These are phyloP conservation scores for Parasarocladium wereldwijsianum DNA, from an alignment of 2,329 filamentous ascomycete genomes.

Conservation along the genomic window DNA sequence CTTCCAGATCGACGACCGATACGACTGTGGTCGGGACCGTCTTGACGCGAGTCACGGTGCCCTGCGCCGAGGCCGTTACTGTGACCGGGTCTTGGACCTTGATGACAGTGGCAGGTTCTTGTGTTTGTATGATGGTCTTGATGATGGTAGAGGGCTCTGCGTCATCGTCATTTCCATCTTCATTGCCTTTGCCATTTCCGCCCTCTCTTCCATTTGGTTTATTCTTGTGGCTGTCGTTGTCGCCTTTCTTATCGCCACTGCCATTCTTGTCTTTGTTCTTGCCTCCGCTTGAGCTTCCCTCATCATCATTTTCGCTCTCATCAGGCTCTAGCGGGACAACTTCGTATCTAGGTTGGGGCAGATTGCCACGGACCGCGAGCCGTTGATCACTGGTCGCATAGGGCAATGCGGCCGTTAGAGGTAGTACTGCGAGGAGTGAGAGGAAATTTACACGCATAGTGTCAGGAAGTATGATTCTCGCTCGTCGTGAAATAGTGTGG, in stretches of 20 bases:
- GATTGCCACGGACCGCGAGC: slow-evolving; percentile 10
- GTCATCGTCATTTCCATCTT: slow-evolving; percentile 7
- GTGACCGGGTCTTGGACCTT: slow-evolving; percentile 13
- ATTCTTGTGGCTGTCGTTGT: slow-evolving; percentile 6
- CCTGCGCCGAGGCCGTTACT: slow-evolving; percentile 12
- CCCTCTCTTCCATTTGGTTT: too few species aligned
- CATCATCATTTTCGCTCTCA: slow-evolving; percentile 10
- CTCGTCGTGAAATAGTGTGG: slow-evolving; percentile 11
- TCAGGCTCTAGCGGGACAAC: slow-evolving; percentile 23
- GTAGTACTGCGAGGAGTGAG: slow-evolving; percentile 14
- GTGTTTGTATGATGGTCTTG: slow-evolving; percentile 17
- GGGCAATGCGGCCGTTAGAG: slow-evolving; percentile 14
- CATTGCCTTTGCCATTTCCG: slow-evolving; percentile 6
- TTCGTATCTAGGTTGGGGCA: slow-evolving; percentile 19
- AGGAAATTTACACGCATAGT: too few species aligned
- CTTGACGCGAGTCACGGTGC: slow-evolving; percentile 15
- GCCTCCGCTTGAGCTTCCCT: slow-evolving; percentile 8
- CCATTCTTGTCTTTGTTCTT: slow-evolving; percentile 3
- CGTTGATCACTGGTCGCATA: slow-evolving; percentile 7
- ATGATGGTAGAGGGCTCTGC: slow-evolving; percentile 15
- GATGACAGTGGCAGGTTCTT: slow-evolving; percentile 15
- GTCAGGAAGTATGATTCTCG: slow-evolving; percentile 12
- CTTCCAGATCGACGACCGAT: slow-evolving; percentile 15
- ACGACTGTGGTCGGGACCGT: slow-evolving; percentile 15
- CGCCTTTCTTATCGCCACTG: slow-evolving; percentile 6